phyloP scores from a whole-genome alignment of 192 early-diverging fungal genomes.

The Backusella liffmaniae region DNA sequence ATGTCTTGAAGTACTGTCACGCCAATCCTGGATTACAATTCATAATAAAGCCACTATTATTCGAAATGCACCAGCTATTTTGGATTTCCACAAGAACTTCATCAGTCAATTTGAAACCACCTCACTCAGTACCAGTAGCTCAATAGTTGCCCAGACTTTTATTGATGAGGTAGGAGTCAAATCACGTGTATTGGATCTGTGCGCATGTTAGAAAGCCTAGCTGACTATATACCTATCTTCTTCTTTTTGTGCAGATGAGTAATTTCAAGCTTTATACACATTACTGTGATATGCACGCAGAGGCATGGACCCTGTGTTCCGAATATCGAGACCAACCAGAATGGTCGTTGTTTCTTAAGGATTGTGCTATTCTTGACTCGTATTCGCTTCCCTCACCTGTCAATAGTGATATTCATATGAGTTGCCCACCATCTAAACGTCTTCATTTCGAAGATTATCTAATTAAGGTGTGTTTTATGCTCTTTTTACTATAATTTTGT shows the following conservation, averaged over 20 bases:
- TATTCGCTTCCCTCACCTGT: neutral
- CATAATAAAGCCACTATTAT: constrained; percentile 19
- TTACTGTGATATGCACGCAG: constrained; percentile 31
- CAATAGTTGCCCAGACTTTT: constrained; percentile 18
- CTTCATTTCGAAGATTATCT: constrained; percentile 39
- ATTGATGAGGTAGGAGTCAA: constrained; percentile 19
- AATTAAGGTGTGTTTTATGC: constrained; percentile 25
- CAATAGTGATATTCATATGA: neutral
- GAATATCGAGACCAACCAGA: constrained; percentile 33
- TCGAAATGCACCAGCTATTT: constrained; percentile 25
- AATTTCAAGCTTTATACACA: constrained; percentile 23
- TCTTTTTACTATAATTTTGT: neutral
- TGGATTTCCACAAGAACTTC: constrained; percentile 19
- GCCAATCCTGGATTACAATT: constrained; percentile 25
- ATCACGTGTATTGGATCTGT: neutral
- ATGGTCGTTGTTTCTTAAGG: constrained; percentile 26
- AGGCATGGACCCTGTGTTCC: constrained; percentile 20
- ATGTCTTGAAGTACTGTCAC: constrained; percentile 13
- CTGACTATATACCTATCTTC: neutral
- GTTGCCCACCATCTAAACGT: neutral
- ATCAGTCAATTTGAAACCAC: constrained; percentile 14
- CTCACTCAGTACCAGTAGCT: neutral
- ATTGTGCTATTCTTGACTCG: constrained; percentile 12
- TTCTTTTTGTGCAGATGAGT: constrained; percentile 11
- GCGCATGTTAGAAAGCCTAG: constrained; percentile 2